Conservation (phyloP, 1,139 yeast genomes). For the Zygosaccharomyces sapae region DNA sequence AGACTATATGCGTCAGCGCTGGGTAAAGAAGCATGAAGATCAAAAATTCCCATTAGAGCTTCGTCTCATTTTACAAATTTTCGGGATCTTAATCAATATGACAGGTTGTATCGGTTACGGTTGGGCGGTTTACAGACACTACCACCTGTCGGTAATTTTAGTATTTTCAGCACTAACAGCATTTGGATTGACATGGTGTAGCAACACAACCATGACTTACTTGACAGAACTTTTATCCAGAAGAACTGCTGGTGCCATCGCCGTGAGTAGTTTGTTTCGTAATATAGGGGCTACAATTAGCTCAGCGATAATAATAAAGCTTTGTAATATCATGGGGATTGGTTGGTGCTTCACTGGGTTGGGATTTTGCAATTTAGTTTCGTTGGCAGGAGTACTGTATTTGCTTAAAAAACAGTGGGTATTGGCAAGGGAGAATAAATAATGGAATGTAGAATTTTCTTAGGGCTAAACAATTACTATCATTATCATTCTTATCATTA, state of each 20-base stretch:
- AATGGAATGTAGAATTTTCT: neutral
- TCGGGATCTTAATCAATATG: constrained; percentile 46
- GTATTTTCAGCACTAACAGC: constrained; percentile 47
- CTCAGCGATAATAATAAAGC: constrained; percentile 44
- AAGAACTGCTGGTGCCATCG: constrained; percentile 54
- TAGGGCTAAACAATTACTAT: neutral
- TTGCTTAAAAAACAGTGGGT: constrained; percentile 17
- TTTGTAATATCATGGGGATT: constrained; percentile 46
- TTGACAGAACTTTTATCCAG: constrained; percentile 50
- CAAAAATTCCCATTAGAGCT: constrained; percentile 42
- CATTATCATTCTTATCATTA: no score
- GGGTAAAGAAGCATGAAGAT: constrained; percentile 31
- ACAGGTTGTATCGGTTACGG: constrained; percentile 52
- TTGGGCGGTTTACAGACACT: constrained; percentile 46
- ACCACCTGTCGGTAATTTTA: constrained; percentile 44
- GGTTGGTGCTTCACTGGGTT: constrained; percentile 61
- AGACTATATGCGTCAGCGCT: constrained; percentile 39
- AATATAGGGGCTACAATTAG: constrained; percentile 56
- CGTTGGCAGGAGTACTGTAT: constrained; percentile 23
- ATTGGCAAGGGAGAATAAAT: constrained; percentile 6
- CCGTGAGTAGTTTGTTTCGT: constrained; percentile 52
- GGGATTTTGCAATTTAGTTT: constrained; percentile 42
- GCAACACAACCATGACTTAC: constrained; percentile 55
- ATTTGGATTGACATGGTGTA: constrained; percentile 58
- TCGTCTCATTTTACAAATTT: constrained; percentile 44